A percentile compares a stretch with the other conserved stretches of the same genome.
These are phyloP conservation scores for Takakia lepidozioides DNA, from an alignment of 225 moss, liverwort and hornwort species.

Conservation along the genomic window DNA sequence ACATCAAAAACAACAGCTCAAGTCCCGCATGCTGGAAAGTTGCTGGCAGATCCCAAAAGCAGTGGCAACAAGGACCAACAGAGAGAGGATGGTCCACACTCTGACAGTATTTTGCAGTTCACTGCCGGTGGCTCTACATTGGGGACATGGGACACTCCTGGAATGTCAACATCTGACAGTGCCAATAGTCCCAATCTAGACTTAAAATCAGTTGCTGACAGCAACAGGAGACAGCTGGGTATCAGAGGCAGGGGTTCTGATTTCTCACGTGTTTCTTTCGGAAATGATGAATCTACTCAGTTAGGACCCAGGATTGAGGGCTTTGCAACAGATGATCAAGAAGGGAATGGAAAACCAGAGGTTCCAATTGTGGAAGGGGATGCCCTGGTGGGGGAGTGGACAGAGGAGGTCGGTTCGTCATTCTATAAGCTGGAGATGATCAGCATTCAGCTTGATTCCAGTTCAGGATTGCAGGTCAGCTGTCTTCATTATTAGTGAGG, in stretches of 20 bases:
- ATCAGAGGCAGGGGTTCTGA: constrained; percentile 22
- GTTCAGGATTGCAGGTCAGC: constrained; percentile 51
- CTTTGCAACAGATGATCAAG: constrained; percentile 24
- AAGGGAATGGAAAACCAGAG: constrained; percentile 36
- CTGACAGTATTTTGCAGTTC: constrained; percentile 17
- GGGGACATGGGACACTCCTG: constrained; percentile 13
- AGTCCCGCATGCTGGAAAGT: constrained; percentile 27
- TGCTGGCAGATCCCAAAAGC: neutral
- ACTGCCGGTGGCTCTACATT: constrained; percentile 17
- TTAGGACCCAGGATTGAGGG: constrained; percentile 25
- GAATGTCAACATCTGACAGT: constrained; percentile 9
- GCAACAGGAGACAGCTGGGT: constrained; percentile 16
- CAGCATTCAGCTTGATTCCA: constrained; percentile 58
- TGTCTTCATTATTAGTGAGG: too few relatives aligned
- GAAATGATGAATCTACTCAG: constrained; percentile 16
- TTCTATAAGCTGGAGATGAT: constrained; percentile 69
- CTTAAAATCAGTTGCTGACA: too few relatives aligned
- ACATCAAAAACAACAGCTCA: constrained; percentile 18
- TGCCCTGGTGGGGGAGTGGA: constrained; percentile 40
- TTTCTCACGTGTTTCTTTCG: constrained; percentile 14
- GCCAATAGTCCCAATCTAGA: constrained; percentile 18
- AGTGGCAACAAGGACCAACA: too few relatives aligned
- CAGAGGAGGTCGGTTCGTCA: constrained; percentile 39
- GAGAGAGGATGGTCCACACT: too few relatives aligned
- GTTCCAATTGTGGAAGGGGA: constrained; percentile 32